Base-by-base conservation (phyloP, 768 basidiomycete species). In the Leucocoprinus leucothites region DNA sequence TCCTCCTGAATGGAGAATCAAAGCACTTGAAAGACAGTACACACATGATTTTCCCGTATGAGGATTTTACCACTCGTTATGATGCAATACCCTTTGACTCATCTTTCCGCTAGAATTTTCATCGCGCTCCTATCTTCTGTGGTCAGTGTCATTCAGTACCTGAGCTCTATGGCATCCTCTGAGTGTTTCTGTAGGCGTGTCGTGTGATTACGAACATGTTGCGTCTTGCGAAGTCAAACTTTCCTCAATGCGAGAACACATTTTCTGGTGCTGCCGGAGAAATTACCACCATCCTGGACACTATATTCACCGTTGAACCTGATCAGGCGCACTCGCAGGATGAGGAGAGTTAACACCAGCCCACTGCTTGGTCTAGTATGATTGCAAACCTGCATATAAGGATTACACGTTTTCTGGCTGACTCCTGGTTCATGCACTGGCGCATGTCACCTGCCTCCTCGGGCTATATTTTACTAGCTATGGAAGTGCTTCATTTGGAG, bases 31-130 rank as follows among this genome's bases (percentile, higher is more conserved):
- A 59, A 40, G 63, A 57, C 40, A 55, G 59, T 41, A 53, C 61
- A 11, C 62, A 60, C 25, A 51, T 47, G 45, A 57, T 62, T 14
- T 64, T 60, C 28, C 61, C 57, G 60, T 64, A 41, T 57, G 60
- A 31, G 5, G 31, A 31, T 31, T 31, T 11, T 5, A 31, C 31
- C 11, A 31, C 31, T 50, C n/a, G 16, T 4, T 36, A 26, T 41
- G 28, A 31, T 25, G 31, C 22, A 19, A 35, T 42, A 38, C 38
- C 24, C 44, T 26, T 44, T 18, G 13, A 34, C 40, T 41, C 18
- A 41, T 22, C 13, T 25, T 16, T 16, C 24, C 22, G 9, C 22
- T 4, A 57, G 53, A 22, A 18, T 53, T 22, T 55, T 57, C 52
- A 48, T 59, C 21, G 36, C 58, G 16, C 43, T 56, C 42, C 44